These are phyloP conservation scores for Geum urbanum DNA, from an alignment of 306 rosid species.

Conservation along the genomic window DNA sequence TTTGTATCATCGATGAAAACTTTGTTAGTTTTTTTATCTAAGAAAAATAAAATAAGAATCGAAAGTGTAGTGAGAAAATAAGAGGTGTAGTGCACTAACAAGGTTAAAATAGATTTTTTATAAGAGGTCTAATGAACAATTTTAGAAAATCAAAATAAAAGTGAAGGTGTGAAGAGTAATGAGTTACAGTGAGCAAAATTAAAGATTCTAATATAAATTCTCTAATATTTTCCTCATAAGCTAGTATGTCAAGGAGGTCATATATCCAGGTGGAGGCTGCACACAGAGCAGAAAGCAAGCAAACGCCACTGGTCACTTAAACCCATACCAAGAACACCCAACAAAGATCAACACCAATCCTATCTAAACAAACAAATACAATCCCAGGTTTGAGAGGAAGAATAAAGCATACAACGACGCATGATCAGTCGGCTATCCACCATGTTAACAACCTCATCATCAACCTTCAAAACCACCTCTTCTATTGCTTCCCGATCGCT, in stretches of 20 bases:
- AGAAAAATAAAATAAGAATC: no score
- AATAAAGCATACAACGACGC: neutral
- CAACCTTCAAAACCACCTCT: constrained; percentile 13
- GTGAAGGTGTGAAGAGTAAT: no score
- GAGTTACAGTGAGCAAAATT: no score
- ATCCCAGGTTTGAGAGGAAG: neutral
- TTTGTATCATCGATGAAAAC: no score
- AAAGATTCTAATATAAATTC: no score
- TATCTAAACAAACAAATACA: neutral
- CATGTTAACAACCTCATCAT: constrained; percentile 7
- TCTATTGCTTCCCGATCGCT: constrained; percentile 13
- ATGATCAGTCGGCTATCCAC: constrained; percentile 14
- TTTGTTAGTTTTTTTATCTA: no score
- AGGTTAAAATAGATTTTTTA: no score
- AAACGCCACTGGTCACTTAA: neutral
- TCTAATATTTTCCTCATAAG: no score
- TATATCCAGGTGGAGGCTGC: neutral
- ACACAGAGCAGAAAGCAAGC: constrained; percentile 2
- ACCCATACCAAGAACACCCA: neutral
- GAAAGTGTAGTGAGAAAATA: no score
- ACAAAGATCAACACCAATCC: neutral
- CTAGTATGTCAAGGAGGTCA: neutral
- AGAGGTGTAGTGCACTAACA: no score
- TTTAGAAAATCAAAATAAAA: no score
- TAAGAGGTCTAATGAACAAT: no score